Evolutionary conservation across 2,329 filamentous ascomycete species (phyloP).

Genomic region (Fusarium fujikuroi): DNA sequence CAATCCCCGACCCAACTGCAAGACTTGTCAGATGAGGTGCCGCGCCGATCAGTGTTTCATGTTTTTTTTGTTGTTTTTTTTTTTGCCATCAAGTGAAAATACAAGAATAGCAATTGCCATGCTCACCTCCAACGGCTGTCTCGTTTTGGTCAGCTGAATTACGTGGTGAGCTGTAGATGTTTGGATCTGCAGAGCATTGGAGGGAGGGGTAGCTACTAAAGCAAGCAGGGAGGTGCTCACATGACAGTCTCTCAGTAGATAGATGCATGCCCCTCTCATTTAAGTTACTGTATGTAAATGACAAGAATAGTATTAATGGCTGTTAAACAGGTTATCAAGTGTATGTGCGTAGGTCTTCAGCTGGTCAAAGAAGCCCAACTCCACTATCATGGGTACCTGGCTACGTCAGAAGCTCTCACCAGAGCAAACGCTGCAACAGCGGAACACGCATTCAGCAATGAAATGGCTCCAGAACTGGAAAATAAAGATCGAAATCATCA

Average conservation of each 20-base stretch:
- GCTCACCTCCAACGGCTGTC: neutral
- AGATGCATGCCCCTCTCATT: neutral
- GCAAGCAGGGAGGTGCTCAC: constrained; percentile 1
- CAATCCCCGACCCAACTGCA: constrained; percentile 15
- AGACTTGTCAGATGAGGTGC: constrained; percentile 25
- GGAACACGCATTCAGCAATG: neutral
- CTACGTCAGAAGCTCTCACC: constrained; percentile 11
- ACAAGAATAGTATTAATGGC: constrained; percentile 9
- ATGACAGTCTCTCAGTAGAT: neutral
- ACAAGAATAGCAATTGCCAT: constrained; percentile 15
- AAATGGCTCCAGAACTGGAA: neutral
- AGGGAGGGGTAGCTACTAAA: neutral
- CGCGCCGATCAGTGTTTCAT: constrained; percentile 38
- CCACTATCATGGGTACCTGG: constrained; percentile 10
- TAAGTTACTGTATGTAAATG: neutral
- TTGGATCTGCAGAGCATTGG: neutral
- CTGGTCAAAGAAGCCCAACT: neutral
- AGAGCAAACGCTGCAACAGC: neutral
- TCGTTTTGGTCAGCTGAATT: constrained; percentile 3
- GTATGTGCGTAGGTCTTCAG: neutral
- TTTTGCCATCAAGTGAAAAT: constrained; percentile 20
- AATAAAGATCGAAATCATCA: neutral
- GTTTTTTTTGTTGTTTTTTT: constrained; percentile 26
- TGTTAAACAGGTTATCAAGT: neutral
- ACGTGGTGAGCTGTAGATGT: constrained; percentile 7